Conservation (phyloP, 768 basidiomycete species). For the Termitomyces sp. region DNA sequence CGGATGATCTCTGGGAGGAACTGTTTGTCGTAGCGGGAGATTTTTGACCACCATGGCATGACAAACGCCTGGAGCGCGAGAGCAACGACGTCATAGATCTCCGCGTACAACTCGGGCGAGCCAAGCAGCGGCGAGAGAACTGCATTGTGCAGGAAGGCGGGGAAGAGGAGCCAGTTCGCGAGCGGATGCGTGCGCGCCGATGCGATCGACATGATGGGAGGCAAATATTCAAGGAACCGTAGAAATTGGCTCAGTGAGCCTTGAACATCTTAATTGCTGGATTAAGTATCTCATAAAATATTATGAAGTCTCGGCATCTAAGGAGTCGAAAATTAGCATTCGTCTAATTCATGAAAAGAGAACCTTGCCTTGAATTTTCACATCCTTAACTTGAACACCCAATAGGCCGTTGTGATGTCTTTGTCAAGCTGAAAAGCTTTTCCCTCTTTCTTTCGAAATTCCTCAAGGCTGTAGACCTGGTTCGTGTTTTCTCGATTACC, state of each 20-base stretch:
- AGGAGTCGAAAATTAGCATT: not conserved
- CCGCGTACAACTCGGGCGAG: slow-evolving; percentile 55
- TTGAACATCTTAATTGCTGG: too few relatives aligned
- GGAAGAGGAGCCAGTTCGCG: slow-evolving; percentile 63
- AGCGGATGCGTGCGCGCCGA: slow-evolving; percentile 29
- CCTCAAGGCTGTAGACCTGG: not conserved
- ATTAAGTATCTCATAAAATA: too few relatives aligned
- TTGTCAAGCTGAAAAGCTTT: not conserved
- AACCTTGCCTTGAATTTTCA: not conserved
- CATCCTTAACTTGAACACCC: not conserved
- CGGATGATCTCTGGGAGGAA: slow-evolving; percentile 68
- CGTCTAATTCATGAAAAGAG: not conserved
- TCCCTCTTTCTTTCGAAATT: not conserved
- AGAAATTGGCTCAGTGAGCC: too few relatives aligned
- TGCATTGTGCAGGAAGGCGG: slow-evolving; percentile 37
- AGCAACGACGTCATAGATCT: slow-evolving; percentile 77
- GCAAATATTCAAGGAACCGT: too few relatives aligned
- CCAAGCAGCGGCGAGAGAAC: slow-evolving; percentile 41
- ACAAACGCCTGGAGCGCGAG: slow-evolving; percentile 77
- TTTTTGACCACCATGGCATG: slow-evolving; percentile 82
- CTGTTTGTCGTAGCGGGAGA: slow-evolving; percentile 81
- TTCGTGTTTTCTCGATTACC: too few relatives aligned
- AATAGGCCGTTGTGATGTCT: not conserved
- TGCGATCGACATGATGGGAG: slow-evolving; percentile 18
- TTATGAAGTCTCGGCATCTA: too few relatives aligned